Evolutionary conservation across 257 asterid genomes (phyloP), one percentile per base, ranked within the genome.

Genomic region (Solanum rostratum): DNA sequence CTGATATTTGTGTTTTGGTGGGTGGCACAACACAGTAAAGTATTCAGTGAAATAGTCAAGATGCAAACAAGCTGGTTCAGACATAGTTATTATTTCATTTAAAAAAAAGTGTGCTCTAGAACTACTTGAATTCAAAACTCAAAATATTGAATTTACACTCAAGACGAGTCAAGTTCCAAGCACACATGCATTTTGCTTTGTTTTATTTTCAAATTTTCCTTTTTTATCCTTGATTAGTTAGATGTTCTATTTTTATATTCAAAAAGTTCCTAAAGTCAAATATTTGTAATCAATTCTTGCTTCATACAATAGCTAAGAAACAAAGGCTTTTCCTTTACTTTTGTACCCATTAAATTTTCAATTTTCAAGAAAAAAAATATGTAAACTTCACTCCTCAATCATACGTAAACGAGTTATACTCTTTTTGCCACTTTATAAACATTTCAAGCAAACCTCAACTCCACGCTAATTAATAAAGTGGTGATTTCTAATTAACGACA

Each of bases 391-490:
- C 43, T 74, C 81, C 15, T 45, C 60, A 74, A 46, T 46, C 60
- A 24, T 46, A 46, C 54, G 52, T 73, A 73, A 69, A 24, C 60
- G 43, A 46, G 60, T 46, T 22, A 3, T 46, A 24, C 27, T 46
- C 20, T 3, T 20, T 27, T 27, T 15, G 7, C 2, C 82, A 76
- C 82, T 76, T 76, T 76, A 76, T 49, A 76, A 50, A 29, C 60
- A 76, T 76, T 76, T 76, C 82, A 71, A 71, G 80, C 55, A 74
- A 74, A 50, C 63, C 45, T 76, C 82, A 76, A 27, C 18, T 49
- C 13, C 0, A 76, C 37, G 82, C 29, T n/a, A 59, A 59, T 9
- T 15, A 0, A 76, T 8, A 0, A 76, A 0, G 45, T 49, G 27
- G 27, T 76, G 27, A 24, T 27, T 50, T 50, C n/a, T 49, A 76